Conservation (phyloP, 169 alveolate genomes). For the Neospora caninum region DNA sequence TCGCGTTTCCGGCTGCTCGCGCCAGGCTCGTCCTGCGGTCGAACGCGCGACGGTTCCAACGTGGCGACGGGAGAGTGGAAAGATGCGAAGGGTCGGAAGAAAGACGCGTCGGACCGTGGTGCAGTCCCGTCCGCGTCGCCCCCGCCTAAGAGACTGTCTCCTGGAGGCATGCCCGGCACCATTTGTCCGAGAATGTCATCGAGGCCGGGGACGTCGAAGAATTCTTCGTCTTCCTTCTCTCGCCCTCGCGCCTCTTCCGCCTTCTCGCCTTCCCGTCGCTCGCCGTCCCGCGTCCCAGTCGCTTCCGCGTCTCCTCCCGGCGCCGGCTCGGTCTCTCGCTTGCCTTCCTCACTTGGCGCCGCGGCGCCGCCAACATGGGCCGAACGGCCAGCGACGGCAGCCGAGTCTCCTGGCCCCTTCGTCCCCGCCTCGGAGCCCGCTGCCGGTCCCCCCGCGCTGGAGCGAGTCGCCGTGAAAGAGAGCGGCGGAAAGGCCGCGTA, state of each 20-base stretch:
- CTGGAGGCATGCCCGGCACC: background rate
- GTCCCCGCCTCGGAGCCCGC: slow-evolving; percentile 42
- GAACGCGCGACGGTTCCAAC: background rate
- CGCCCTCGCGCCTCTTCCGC: background rate
- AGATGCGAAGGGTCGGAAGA: background rate
- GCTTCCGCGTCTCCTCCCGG: background rate
- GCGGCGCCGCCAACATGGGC: slow-evolving; percentile 47
- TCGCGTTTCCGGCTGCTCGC: background rate
- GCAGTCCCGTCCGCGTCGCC: background rate
- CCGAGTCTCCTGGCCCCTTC: slow-evolving; percentile 24
- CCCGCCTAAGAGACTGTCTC: background rate
- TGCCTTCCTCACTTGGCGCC: slow-evolving; percentile 28
- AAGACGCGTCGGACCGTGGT: background rate
- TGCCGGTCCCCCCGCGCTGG: too few relatives aligned
- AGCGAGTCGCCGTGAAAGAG: background rate
- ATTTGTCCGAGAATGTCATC: background rate
- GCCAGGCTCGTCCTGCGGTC: background rate
- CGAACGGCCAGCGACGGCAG: slow-evolving; percentile 38
- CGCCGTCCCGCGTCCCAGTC: background rate
- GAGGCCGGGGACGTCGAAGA: slow-evolving; percentile 36
- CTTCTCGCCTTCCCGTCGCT: background rate
- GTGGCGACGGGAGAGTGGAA: background rate
- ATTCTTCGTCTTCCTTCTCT: slow-evolving; percentile 10
- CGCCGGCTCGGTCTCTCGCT: background rate
- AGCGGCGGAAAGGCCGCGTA: slow-evolving; percentile 26